Percentiles rank a stretch among this genome's conserved stretches.
Conservation (phyloP, 768 basidiomycete genomes). For the Jaapia argillacea region DNA sequence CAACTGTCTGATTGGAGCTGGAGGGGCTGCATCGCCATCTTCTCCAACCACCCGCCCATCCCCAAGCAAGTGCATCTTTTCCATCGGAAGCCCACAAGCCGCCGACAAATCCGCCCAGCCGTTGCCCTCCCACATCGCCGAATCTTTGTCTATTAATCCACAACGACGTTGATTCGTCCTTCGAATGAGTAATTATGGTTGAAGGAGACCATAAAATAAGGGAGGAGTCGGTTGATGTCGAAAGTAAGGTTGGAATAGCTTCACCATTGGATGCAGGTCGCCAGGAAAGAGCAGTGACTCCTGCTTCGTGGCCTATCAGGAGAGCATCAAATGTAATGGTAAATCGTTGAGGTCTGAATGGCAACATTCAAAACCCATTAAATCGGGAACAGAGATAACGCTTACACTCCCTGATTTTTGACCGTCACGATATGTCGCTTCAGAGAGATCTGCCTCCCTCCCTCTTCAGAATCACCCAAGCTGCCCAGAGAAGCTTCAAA, state of each 20-base stretch:
- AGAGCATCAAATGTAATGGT: slow-evolving; percentile 89
- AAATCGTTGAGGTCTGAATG: slow-evolving; percentile 38
- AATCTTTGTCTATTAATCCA: slow-evolving; percentile 92
- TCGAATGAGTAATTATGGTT: slow-evolving; percentile 25
- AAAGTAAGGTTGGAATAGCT: slow-evolving; percentile 52
- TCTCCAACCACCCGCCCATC: slow-evolving; percentile 93
- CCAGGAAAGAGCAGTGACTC: slow-evolving; percentile 86
- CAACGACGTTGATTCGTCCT: slow-evolving; percentile 43
- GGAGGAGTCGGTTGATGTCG: slow-evolving; percentile 92
- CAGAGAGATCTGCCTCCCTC: slow-evolving; percentile 78
- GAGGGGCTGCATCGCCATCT: slow-evolving; percentile 52
- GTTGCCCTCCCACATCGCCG: slow-evolving; percentile 88
- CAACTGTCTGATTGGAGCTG: slow-evolving; percentile 12
- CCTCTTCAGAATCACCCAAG: slow-evolving; percentile 63
- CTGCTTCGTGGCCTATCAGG: slow-evolving; percentile 92
- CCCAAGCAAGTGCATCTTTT: slow-evolving; percentile 67
- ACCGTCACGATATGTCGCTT: slow-evolving; percentile 76
- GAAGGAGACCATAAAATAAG: slow-evolving; percentile 92
- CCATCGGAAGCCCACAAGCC: slow-evolving; percentile 69
- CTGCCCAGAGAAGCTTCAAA: slow-evolving; percentile 80
- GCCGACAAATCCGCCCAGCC: slow-evolving; percentile 88
- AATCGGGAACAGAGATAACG: background rate
- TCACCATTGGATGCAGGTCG: slow-evolving; percentile 29
- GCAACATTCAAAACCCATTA: slow-evolving; percentile 2
- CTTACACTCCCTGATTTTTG: slow-evolving; percentile 33